Evolutionary conservation across 139 green algal species (phyloP), one percentile per base, ranked within the genome.

Genomic region (Chlamydomonas incerta): DNA sequence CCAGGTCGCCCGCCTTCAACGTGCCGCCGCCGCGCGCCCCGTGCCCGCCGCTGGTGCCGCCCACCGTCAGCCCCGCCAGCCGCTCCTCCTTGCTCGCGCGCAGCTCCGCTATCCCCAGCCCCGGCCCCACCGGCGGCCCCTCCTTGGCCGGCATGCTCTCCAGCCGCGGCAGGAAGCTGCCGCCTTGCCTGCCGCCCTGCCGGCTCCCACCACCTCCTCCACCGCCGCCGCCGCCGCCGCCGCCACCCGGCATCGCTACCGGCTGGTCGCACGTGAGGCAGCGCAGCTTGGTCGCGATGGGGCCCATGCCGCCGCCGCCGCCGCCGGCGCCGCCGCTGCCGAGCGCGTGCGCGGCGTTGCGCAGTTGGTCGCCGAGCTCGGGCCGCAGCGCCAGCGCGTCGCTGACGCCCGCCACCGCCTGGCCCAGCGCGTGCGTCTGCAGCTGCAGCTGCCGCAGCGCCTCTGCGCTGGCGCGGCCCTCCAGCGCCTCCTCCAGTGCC

Each of bases 231-330:
- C 47, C 15, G 26, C 73, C 46, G 4, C 58, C 69, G 21, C 26
- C 23, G 26, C 31, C 65, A 33, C 34, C 57, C 29, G 37, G 29
- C 52, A 37, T 41, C 2, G 41, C 6, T 8, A 89, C 81, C 35
- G 88, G 83, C 41, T 85, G 88, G 60, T 91, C 88, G 68, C 88
- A 91, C 20, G 83, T 89, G 23, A 91, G 73, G 67, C 88, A 90
- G 26, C 82, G 83, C 47, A 63, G 26, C 58, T 47, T 55, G 2
- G 46, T 55, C 2, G 50, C 33, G 3, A 58, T 34, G 18, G 72
- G 55, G 24, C 71, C 57, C 23, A 26, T 70, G 26, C 35, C 52
- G 41, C 52, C 57, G 52, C 33, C 70, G 81, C 69, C 58, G 24
- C 15, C 67, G 58, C 34, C 58, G 37, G 6, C 41, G 8, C 41